A percentile compares a stretch with the other conserved stretches of the same genome.
These are phyloP conservation scores for Pestalotiopsis sp. DNA, from an alignment of 2,329 filamentous ascomycete species.

Conservation along the genomic window DNA sequence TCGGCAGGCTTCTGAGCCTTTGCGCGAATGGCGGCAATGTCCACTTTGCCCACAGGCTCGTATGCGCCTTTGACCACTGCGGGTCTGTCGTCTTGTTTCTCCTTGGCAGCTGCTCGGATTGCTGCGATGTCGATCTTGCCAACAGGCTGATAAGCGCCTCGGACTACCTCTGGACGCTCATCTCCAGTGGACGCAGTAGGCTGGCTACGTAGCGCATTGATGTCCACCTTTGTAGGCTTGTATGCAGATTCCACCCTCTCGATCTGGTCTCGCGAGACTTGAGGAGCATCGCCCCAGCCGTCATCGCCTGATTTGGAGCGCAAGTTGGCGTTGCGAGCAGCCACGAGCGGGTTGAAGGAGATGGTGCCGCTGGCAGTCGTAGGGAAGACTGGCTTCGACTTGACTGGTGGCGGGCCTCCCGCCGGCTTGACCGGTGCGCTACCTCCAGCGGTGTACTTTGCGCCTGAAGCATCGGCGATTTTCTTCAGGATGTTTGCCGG, in stretches of 20 bases:
- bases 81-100: constrained; percentile 75
- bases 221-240: constrained; percentile 93
- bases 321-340: constrained; percentile 61
- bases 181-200: constrained; percentile 63
- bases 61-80: constrained; percentile 89
- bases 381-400: constrained; percentile 90
- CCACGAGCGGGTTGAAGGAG: constrained; percentile 68
- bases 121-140: constrained; percentile 98
- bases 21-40: constrained; percentile 91
- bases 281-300: constrained; percentile 97
- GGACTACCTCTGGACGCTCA: constrained; percentile 68
- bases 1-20: constrained; percentile 69
- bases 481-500: constrained; percentile 90
- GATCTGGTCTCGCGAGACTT: constrained; percentile 79
- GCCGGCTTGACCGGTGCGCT: constrained; percentile 51
- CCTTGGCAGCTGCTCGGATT: constrained; percentile 75
- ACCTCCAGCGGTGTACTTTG: constrained; percentile 82
- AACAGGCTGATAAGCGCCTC: constrained; percentile 86
- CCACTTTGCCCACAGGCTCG: constrained; percentile 93
- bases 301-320: constrained; percentile 68
- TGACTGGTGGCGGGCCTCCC: constrained; percentile 68
- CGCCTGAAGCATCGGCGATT: constrained; percentile 89
- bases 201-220: constrained; percentile 79
- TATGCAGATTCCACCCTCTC: constrained; percentile 94
- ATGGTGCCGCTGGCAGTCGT: constrained; percentile 62